These are phyloP conservation scores for Pyracantha coccinea DNA, from an alignment of 331 rosid genomes.

Conservation along the genomic window DNA sequence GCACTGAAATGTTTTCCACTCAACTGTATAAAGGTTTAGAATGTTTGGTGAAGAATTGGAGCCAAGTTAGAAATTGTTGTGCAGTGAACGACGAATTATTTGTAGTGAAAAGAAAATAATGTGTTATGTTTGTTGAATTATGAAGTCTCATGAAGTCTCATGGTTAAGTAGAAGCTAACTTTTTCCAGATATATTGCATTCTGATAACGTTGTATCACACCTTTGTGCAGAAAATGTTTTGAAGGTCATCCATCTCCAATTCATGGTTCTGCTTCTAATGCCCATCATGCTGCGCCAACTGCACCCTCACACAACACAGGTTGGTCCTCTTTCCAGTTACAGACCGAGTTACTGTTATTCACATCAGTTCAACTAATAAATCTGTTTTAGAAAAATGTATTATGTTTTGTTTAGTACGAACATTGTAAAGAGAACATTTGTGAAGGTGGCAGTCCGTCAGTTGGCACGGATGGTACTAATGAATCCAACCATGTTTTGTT, in stretches of 20 bases:
- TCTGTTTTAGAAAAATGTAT: background rate
- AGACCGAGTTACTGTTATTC: background rate
- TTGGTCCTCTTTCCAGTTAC: constrained; percentile 17
- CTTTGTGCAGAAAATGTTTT: constrained; percentile 45
- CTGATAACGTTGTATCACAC: background rate
- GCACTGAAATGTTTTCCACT: background rate
- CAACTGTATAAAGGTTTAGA: background rate
- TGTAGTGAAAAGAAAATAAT: background rate
- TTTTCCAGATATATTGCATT: background rate
- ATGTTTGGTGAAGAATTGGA: background rate
- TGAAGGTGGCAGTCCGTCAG: background rate
- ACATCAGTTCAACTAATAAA: background rate
- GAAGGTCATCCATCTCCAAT: constrained; percentile 26
- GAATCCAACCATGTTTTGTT: background rate
- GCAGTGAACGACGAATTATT: background rate
- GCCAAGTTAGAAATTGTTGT: background rate
- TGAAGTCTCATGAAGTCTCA: background rate
- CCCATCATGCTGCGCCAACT: constrained; percentile 21
- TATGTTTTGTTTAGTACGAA: background rate
- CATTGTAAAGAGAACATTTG: background rate
- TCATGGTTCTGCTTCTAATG: constrained; percentile 11
- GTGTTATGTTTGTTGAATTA: background rate
- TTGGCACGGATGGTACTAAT: background rate
- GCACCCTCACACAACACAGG: constrained; percentile 32
- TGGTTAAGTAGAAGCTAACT: background rate